Base-by-base conservation (phyloP, 768 basidiomycete species). In the Pleurotus giganteus region DNA sequence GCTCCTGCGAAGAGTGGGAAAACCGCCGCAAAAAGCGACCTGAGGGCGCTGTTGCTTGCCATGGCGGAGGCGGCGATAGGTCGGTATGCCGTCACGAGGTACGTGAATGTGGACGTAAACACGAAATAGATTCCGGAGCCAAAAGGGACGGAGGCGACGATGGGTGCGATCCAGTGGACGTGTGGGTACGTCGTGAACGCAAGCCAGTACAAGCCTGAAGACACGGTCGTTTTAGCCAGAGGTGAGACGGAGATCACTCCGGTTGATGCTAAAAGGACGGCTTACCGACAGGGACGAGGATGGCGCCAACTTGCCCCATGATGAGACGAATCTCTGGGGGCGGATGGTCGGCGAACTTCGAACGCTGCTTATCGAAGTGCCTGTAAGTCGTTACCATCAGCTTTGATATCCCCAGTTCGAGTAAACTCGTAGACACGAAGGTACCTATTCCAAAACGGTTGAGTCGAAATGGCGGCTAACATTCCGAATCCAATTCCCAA, bases 51-150 rank as follows among this genome's bases (percentile, higher is more conserved):
- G 54, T 86, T 87, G 19, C 85, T 71, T 4, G 85, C 86, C 69
- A 89, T 80, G 4, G 85, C 86, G 39, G 83, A 85, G 1, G 85
- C 85, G 8, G 77, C 80, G 63, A 86, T 84, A 9, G 85, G 82
- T 19, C 80, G 73, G 65, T 88, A 89, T 1, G 82, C 76, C 42
- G 84, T 85, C 55, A 89, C 83, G 53, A 88, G 75, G 68, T 88
- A 89, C 4, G 82, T 86, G 69, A 88, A 89, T 3, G 82, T 82
- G 6, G 81, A 80, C 0, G 84, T 84, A 70, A 87, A 92, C 37
- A 84, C 81, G 58, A 81, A 89, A 61, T 85, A 88, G 1, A 79
- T 71, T 2, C 84, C 83, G 1, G 72, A 57, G 2, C 88, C 88
- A 61, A 89, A 89, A 0, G 86, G 86, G 1, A 83, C 65, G 3